Base-by-base conservation (phyloP, 2,329 filamentous ascomycete genomes). In the Monosporascus sp. region DNA sequence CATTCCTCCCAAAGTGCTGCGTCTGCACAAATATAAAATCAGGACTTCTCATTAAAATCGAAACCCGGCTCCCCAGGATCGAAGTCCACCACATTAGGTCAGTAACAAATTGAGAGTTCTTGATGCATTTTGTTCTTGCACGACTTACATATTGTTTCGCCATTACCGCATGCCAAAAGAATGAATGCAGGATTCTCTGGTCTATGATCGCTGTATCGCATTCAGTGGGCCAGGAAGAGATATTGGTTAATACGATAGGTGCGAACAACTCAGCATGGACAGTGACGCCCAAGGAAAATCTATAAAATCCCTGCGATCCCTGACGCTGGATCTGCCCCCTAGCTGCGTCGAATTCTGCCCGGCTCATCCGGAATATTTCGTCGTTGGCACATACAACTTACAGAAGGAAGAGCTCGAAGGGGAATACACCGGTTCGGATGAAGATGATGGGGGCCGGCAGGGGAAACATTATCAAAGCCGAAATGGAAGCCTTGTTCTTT, bases 361-460 rank as follows among this genome's bases (percentile, higher is more conserved):
- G 1, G 68, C 71, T 1, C 66, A 83, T 54, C 80, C 82, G 0
- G 72, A 84, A 0, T 82, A 86, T 64, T 86, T 96, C 60, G 76
- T 95, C 0, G 80, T 96, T 48, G 93, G 92, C 40, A 96, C 92
- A 1, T 97, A 97, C 70, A 82, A 87, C 57, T 78, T 96, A 27
- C 76, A 91, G 57, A 78, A 78, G 55, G 67, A 76, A 49, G 63
- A 70, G 44, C 50, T 53, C 6, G 55, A 55, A 31, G 58, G 63
- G 5, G 54, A 58, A 7, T 52, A 61, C 2, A 56, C 52, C 31
- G 48, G 26, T 17, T 55, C 59, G 7, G 60, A 65, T 17, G 53
- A 63, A 3, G 59, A 60, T 16, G 59, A 57, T 3, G 58, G 61
- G 27, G 62, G 63, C 62, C 35, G 52, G 14, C 49, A 59, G 27